Percentiles rank a stretch among this genome's conserved stretches.
Evolutionary conservation across 768 basidiomycete genomes (phyloP).

Genomic region (Fomitopsis pulvina): DNA sequence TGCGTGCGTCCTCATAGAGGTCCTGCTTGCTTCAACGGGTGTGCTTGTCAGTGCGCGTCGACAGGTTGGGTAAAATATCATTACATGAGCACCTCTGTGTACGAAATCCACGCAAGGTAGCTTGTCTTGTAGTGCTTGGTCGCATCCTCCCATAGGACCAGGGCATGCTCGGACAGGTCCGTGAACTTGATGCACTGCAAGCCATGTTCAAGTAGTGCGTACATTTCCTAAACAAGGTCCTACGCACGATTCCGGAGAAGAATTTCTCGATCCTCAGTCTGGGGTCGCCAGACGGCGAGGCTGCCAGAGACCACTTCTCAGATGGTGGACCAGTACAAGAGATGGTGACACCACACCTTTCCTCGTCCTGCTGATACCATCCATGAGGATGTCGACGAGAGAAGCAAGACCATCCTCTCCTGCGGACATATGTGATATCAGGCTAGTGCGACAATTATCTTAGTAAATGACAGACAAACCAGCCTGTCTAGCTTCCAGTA

Average conservation of each 20-base stretch:
- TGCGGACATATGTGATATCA: slow-evolving; percentile 6
- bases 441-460: background rate
- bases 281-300: slow-evolving; percentile 63
- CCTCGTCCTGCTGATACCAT: slow-evolving; percentile 55
- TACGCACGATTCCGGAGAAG: slow-evolving; percentile 65
- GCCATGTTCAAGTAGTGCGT: background rate
- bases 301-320: slow-evolving; percentile 29
- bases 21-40: slow-evolving; percentile 40
- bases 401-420: slow-evolving; percentile 45
- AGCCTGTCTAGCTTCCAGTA: slow-evolving; percentile 38
- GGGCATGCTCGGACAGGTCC: slow-evolving; percentile 46
- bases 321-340: background rate
- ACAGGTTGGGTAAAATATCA: slow-evolving; percentile 21
- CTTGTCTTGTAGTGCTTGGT: slow-evolving; percentile 62
- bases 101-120: slow-evolving; percentile 70
- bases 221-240: background rate
- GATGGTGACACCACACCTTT: slow-evolving; percentile 34
- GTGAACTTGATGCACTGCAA: slow-evolving; percentile 39
- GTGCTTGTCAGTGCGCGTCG: background rate
- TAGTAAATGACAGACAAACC: slow-evolving; percentile 23
- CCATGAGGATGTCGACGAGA: slow-evolving; percentile 53
- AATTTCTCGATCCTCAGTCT: slow-evolving; percentile 80
- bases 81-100: slow-evolving; percentile 69
- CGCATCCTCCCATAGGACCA: slow-evolving; percentile 60
- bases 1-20: slow-evolving; percentile 53